These are phyloP conservation scores for Perilla frutescens DNA, from an alignment of 257 asterid species.

Conservation along the genomic window DNA sequence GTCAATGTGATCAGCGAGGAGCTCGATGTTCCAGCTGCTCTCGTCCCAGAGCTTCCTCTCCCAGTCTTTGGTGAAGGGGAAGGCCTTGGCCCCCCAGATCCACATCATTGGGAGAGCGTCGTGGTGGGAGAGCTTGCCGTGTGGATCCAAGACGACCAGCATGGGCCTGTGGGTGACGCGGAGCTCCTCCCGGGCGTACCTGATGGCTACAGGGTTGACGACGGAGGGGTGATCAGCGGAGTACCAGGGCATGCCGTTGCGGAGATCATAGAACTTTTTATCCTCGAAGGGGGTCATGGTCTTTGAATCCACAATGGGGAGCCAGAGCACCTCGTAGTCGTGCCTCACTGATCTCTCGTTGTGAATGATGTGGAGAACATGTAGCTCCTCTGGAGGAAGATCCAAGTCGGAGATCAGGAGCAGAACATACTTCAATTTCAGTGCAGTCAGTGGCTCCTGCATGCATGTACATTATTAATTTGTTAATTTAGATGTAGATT, in stretches of 20 bases:
- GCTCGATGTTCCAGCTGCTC: slow-evolving; percentile 64
- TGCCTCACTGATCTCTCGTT: slow-evolving; percentile 53
- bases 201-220: slow-evolving; percentile 62
- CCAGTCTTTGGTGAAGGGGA: slow-evolving; percentile 68
- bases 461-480: slow-evolving; percentile 19
- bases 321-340: slow-evolving; percentile 86
- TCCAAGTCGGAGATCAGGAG: slow-evolving; percentile 77
- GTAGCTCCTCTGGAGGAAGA: slow-evolving; percentile 68
- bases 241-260: slow-evolving; percentile 84
- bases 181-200: slow-evolving; percentile 67
- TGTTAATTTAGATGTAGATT: no score
- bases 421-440: slow-evolving; percentile 70
- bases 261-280: slow-evolving; percentile 45
- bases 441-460: slow-evolving; percentile 64
- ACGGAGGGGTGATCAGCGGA: slow-evolving; percentile 71
- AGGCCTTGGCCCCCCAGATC: slow-evolving; percentile 90
- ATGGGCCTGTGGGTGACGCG: slow-evolving; percentile 67
- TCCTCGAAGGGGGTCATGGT: slow-evolving; percentile 37
- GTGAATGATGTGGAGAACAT: slow-evolving; percentile 76
- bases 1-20: slow-evolving; percentile 73
- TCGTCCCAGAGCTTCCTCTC: slow-evolving; percentile 77
- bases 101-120: slow-evolving; percentile 91
- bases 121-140: slow-evolving; percentile 66
- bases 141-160: slow-evolving; percentile 83
- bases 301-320: slow-evolving; percentile 61